A percentile compares a stretch with the other conserved stretches of the same genome.
Evolutionary conservation across 1,139 yeast species (phyloP).

Genomic region (Suhomyces maxii): DNA sequence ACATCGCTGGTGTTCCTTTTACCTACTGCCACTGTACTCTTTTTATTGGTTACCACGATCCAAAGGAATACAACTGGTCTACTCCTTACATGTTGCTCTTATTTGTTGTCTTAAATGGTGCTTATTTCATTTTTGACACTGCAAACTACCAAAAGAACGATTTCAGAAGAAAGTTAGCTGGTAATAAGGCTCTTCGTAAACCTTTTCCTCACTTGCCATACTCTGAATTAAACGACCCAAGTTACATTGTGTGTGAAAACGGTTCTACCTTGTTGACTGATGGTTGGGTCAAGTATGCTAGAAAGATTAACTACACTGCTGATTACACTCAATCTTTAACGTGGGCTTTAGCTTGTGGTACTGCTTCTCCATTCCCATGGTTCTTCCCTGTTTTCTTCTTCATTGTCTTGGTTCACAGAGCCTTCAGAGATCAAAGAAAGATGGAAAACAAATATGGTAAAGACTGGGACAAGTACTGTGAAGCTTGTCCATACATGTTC

Average conservation of each 20-base stretch:
- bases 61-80: slow-evolving; percentile 77
- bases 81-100: slow-evolving; percentile 55
- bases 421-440: slow-evolving; percentile 80
- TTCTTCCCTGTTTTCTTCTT: slow-evolving; percentile 92
- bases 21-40: slow-evolving; percentile 94
- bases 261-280: slow-evolving; percentile 85
- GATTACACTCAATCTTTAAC: slow-evolving; percentile 85
- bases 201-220: slow-evolving; percentile 92
- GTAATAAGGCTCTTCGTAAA: slow-evolving; percentile 72
- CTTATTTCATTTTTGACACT: slow-evolving; percentile 93
- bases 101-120: slow-evolving; percentile 56
- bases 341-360: slow-evolving; percentile 93
- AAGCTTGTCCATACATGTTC: slow-evolving; percentile 88
- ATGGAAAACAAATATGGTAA: slow-evolving; percentile 86
- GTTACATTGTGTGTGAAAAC: slow-evolving; percentile 76
- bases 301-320: slow-evolving; percentile 94
- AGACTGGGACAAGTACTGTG: slow-evolving; percentile 86
- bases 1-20: slow-evolving; percentile 98
- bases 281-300: slow-evolving; percentile 91
- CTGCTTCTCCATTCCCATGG: slow-evolving; percentile 88
- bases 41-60: slow-evolving; percentile 78
- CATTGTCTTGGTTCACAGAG: slow-evolving; percentile 83
- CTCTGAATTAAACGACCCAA: slow-evolving; percentile 78
- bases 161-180: slow-evolving; percentile 84
- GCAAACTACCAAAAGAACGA: slow-evolving; percentile 94